These are phyloP conservation scores for Herpetospermum pedunculosum DNA, from an alignment of 306 rosid species.

Conservation along the genomic window DNA sequence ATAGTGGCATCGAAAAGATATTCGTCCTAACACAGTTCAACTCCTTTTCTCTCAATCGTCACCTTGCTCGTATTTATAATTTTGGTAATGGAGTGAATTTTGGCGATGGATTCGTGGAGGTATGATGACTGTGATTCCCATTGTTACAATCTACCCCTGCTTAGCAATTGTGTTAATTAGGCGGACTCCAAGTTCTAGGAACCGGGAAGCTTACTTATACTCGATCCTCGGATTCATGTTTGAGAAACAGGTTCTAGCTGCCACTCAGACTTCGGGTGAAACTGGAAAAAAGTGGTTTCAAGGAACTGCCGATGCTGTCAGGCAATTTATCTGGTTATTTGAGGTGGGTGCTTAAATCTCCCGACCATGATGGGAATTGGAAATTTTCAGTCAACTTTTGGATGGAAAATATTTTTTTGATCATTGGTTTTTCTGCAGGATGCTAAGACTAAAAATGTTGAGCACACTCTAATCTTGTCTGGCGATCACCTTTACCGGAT, in stretches of 20 bases:
- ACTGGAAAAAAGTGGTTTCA: slow-evolving; percentile 89
- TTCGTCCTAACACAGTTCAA: slow-evolving; percentile 74
- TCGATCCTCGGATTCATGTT: not conserved
- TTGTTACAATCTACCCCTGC: not conserved
- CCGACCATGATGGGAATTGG: not conserved
- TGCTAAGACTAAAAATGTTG: slow-evolving; percentile 81
- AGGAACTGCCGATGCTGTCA: slow-evolving; percentile 95
- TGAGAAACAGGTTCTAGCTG: slow-evolving; percentile 70
- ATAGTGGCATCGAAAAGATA: slow-evolving; percentile 76
- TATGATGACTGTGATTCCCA: slow-evolving; percentile 6
- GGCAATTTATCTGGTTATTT: slow-evolving; percentile 88
- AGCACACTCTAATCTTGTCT: slow-evolving; percentile 72
- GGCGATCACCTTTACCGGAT: slow-evolving; percentile 92
- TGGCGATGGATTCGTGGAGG: slow-evolving; percentile 92
- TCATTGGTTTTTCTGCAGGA: slow-evolving; percentile 34
- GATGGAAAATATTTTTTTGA: too few relatives aligned
- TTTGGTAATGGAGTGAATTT: slow-evolving; percentile 70
- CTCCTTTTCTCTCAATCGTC: slow-evolving; percentile 87
- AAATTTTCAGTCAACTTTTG: not conserved
- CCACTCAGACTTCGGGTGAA: slow-evolving; percentile 88
- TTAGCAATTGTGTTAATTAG: not conserved
- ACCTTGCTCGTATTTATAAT: slow-evolving; percentile 61
- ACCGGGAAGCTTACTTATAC: not conserved
- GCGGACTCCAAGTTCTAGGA: not conserved
- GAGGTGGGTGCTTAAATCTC: slow-evolving; percentile 41